Evolutionary conservation across 2,329 filamentous ascomycete genomes (phyloP).

Genomic region (Paraphaeosphaeria minitans): DNA sequence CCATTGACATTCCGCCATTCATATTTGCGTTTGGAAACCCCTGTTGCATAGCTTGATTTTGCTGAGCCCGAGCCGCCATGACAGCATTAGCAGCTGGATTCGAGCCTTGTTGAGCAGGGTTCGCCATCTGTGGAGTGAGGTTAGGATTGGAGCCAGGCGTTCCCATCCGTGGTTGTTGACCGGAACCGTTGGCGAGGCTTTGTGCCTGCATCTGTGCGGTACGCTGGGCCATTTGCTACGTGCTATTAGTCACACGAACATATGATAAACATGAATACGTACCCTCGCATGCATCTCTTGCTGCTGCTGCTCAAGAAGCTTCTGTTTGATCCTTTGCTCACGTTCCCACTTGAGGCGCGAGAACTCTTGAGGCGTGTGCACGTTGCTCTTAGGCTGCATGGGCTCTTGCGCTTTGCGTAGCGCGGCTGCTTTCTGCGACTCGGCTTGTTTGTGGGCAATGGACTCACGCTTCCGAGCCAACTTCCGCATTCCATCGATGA

Average conservation of each 20-base stretch:
- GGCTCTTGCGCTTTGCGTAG: constrained; percentile 80
- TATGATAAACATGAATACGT: constrained; percentile 22
- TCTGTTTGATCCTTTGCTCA: constrained; percentile 67
- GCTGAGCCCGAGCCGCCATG: constrained; percentile 43
- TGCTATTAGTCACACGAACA: constrained; percentile 17
- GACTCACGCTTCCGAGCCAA: constrained; percentile 92
- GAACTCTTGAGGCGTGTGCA: constrained; percentile 85
- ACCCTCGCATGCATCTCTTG: constrained; percentile 60
- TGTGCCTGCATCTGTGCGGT: constrained; percentile 46
- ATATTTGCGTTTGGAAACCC: constrained; percentile 56
- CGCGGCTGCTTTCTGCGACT: constrained; percentile 70
- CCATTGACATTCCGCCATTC: constrained; percentile 57
- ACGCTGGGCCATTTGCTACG: constrained; percentile 44
- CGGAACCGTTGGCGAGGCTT: constrained; percentile 43
- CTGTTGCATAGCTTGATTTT: constrained; percentile 52
- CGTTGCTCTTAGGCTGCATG: constrained; percentile 61
- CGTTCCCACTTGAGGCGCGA: constrained; percentile 87
- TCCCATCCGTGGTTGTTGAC: constrained; percentile 51
- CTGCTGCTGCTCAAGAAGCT: constrained; percentile 60
- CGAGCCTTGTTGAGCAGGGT: constrained; percentile 36
- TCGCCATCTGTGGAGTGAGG: constrained; percentile 37
- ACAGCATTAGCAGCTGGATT: constrained; percentile 30
- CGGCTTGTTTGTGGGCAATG: constrained; percentile 82
- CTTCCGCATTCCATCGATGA: constrained; percentile 95
- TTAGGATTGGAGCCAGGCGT: constrained; percentile 44